A percentile compares a stretch with the other conserved stretches of the same genome.
Conservation (phyloP, 2,329 filamentous ascomycete genomes). For the Neofusicoccum kwambonambiense region DNA sequence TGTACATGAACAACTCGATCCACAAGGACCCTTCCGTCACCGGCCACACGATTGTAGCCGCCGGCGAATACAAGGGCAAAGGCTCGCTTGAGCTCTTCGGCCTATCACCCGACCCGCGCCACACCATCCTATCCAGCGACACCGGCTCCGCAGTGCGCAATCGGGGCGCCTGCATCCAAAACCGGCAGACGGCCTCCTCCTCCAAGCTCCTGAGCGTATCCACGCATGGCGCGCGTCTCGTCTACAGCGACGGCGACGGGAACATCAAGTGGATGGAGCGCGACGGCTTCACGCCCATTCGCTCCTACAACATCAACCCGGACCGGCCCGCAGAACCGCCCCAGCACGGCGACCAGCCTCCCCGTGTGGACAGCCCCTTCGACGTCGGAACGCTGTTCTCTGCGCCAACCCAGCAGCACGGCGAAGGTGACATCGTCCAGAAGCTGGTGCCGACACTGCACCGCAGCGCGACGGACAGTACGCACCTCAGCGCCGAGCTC, state of each 20-base stretch:
- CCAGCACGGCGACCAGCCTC: background rate
- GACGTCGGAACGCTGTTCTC: conserved; percentile 57
- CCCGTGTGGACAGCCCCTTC: conserved; percentile 38
- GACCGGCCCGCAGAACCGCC: conserved; percentile 17
- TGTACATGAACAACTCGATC: conserved; percentile 57
- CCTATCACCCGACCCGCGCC: conserved; percentile 45
- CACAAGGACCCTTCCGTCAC: conserved; percentile 52
- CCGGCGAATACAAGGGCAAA: conserved; percentile 88
- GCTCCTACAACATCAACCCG: conserved; percentile 59
- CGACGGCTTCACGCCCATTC: conserved; percentile 63
- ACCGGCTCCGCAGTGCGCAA: conserved; percentile 27
- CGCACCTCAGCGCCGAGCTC: conserved; percentile 20
- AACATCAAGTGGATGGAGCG: conserved; percentile 88
- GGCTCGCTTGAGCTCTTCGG: conserved; percentile 88
- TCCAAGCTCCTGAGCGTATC: conserved; percentile 80
- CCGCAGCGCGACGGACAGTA: conserved; percentile 27
- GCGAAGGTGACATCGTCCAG: conserved; percentile 69
- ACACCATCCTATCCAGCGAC: conserved; percentile 31
- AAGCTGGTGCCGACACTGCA: conserved; percentile 65
- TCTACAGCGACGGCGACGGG: conserved; percentile 80
- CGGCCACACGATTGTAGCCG: conserved; percentile 71
- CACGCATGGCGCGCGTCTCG: conserved; percentile 77
- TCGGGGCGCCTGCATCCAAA: conserved; percentile 48
- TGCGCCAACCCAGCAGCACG: conserved; percentile 16
- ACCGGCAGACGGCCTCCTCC: conserved; percentile 77